Evolutionary conservation across 257 asterid genomes (phyloP), one percentile per base, ranked within the genome.

Genomic region (Fraxinus quadrangulata): DNA sequence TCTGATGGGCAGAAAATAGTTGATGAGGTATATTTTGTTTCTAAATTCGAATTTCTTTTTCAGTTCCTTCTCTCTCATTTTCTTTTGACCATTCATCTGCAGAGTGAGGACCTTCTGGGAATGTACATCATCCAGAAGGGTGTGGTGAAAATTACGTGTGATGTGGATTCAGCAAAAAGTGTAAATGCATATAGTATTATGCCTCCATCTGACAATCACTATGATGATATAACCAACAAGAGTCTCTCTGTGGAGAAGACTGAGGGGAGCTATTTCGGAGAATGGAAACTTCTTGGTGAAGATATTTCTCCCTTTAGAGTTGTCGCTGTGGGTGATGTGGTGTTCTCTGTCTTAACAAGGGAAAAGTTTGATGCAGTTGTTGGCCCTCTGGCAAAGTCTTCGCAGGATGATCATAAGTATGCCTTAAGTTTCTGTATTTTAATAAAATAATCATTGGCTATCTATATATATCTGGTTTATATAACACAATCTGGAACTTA

Each of bases 221-320:
- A 85, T 74, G 87, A 86, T 77, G 81, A 70, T 51, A 68, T 67
- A 68, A 87, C 81, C 45, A 77, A 68, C 73, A 79, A 85, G 73
- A 79, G 76, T 76, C 67, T 87, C 70, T 82, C 92, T 24, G 81
- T 93, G 66, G 94, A 91, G 75, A 95, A 93, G 87, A 80, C 88
- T 70, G 96, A 89, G 81, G 99, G 99, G 21, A 83, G 90, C 86
- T 93, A 90, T 88, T 95, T 95, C 71, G 99, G 99, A 72, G 99
- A 95, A 85, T 93, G 98, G 99, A 86, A 86, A 65, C 98, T 95
- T 84, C 86, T 87, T 45, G 97, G 94, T 49, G 96, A 90, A 75
- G 73, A 72, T 6, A 74, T 91, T 81, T 80, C 89, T 83, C 78
- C 89, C 34, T 81, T 91, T 74, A 88, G 82, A 67, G 88, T 83